These are phyloP conservation scores for Coniosporium tulheliwenetii DNA, from an alignment of 2,329 filamentous ascomycete genomes.

Conservation along the genomic window DNA sequence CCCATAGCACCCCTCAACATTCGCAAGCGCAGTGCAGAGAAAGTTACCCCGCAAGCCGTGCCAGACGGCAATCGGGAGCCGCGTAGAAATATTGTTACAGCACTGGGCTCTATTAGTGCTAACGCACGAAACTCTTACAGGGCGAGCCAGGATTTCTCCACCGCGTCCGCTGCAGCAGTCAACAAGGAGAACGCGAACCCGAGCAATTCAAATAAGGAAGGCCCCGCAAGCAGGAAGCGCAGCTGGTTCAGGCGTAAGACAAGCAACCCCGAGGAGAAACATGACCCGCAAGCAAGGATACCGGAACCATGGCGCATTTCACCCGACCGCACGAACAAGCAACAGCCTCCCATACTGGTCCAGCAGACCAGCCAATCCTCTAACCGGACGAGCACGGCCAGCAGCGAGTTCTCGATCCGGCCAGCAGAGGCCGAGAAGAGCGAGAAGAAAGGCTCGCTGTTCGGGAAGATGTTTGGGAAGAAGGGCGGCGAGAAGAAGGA, in stretches of 20 bases:
- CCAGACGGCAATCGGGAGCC: neutral
- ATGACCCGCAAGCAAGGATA: slow-evolving; percentile 3
- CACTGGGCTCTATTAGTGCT: no score
- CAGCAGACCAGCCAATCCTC: no score
- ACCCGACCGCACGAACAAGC: slow-evolving; percentile 4
- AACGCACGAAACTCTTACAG: no score
- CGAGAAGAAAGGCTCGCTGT: slow-evolving; percentile 23
- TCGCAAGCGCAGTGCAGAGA: slow-evolving; percentile 29
- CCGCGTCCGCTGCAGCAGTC: no score
- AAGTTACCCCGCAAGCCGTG: slow-evolving; percentile 8
- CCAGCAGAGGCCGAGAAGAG: slow-evolving; percentile 11
- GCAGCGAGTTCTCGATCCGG: slow-evolving; percentile 29
- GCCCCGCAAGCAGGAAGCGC: slow-evolving; percentile 22
- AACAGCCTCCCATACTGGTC: slow-evolving; percentile 7
- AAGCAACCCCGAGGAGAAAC: slow-evolving; percentile 5
- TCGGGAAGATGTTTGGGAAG: slow-evolving; percentile 38
- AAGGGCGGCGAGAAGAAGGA: slow-evolving; percentile 26
- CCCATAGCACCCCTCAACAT: slow-evolving; percentile 39
- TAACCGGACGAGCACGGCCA: slow-evolving; percentile 5
- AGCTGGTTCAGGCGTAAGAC: slow-evolving; percentile 26
- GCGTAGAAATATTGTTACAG: no score
- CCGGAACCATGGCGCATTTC: neutral
- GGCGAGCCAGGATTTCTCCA: no score
- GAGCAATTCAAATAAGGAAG: neutral
- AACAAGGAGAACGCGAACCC: no score